phyloP scores from a whole-genome alignment of 2,329 filamentous ascomycete genomes.

The Apiospora arundinis region DNA sequence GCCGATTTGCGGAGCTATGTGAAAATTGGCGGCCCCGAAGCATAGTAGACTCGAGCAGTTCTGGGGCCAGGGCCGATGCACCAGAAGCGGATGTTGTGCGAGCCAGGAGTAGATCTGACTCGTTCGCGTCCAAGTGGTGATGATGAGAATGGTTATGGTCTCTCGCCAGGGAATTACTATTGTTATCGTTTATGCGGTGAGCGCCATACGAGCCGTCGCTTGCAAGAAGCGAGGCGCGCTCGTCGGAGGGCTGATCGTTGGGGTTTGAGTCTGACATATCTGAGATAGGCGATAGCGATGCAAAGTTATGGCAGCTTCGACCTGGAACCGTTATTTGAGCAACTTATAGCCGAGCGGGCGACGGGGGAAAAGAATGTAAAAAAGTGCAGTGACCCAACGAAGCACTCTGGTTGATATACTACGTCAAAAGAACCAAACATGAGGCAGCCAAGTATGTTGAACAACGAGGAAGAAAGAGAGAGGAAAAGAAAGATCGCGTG shows the following conservation, averaged over 20 bases:
- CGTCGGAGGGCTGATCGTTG: neutral
- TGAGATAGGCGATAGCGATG: neutral
- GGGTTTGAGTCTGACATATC: neutral
- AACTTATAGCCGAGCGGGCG: neutral
- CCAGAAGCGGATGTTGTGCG: conserved; percentile 46
- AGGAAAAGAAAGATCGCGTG: neutral
- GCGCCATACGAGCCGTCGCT: neutral
- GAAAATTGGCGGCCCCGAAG: conserved; percentile 43
- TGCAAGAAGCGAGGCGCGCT: neutral
- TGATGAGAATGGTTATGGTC: neutral
- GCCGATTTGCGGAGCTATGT: conserved; percentile 27
- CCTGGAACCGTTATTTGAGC: neutral
- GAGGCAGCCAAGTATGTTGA: neutral
- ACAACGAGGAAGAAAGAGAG: too few species aligned
- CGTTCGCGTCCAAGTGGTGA: conserved; percentile 35
- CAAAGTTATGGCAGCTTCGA: neutral
- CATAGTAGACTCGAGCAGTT: conserved; percentile 48
- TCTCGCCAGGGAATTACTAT: neutral
- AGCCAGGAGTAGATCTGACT: conserved; percentile 46
- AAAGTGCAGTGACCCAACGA: neutral
- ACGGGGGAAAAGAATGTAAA: neutral
- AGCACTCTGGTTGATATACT: neutral
- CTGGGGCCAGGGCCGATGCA: conserved; percentile 49
- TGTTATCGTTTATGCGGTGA: neutral
- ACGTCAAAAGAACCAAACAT: neutral